phyloP scores from a whole-genome alignment of 345 rosid genomes.

The Aquilaria malaccensis region DNA sequence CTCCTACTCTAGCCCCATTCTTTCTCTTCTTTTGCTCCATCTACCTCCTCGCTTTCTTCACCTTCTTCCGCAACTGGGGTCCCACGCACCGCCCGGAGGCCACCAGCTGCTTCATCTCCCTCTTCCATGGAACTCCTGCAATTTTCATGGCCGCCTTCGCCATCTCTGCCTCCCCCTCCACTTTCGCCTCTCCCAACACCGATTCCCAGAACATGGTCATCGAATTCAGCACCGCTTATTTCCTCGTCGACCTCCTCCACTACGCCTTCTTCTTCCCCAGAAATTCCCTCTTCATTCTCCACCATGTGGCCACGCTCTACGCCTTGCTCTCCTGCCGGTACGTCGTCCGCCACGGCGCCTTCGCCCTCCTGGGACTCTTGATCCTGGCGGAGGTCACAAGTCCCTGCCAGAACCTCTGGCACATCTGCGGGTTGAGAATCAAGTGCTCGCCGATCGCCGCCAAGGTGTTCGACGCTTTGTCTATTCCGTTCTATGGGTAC shows the following conservation, averaged over 20 bases:
- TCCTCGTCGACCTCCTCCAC: conserved; percentile 67
- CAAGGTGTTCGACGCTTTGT: conserved; percentile 32
- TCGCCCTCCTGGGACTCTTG: conserved; percentile 49
- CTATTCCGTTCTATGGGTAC: conserved; percentile 45
- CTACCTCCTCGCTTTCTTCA: conserved; percentile 41
- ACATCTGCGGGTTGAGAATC: conserved; percentile 35
- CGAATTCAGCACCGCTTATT: conserved; percentile 73
- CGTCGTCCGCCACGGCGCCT: conserved; percentile 48
- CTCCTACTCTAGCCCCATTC: conserved; percentile 22
- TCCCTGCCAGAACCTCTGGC: conserved; percentile 72
- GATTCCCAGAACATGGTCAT: conserved; percentile 40
- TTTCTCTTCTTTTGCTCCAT: conserved; percentile 36
- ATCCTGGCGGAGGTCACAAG: conserved; percentile 78
- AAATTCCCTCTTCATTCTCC: conserved; percentile 71
- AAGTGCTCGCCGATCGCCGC: conserved; percentile 38
- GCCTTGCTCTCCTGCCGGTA: conserved; percentile 62
- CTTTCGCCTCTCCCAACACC: conserved; percentile 57
- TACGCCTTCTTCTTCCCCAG: conserved; percentile 54
- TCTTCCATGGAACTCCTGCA: conserved; percentile 79
- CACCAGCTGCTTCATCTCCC: conserved; percentile 68
- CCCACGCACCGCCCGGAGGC: conserved; percentile 46
- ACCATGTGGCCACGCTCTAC: conserved; percentile 70
- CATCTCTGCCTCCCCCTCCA: conserved; percentile 12
- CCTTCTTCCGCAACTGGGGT: conserved; percentile 57
- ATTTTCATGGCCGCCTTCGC: conserved; percentile 43